These are phyloP conservation scores for Asterochloris erici DNA, from an alignment of 139 green algal species.

Conservation along the genomic window DNA sequence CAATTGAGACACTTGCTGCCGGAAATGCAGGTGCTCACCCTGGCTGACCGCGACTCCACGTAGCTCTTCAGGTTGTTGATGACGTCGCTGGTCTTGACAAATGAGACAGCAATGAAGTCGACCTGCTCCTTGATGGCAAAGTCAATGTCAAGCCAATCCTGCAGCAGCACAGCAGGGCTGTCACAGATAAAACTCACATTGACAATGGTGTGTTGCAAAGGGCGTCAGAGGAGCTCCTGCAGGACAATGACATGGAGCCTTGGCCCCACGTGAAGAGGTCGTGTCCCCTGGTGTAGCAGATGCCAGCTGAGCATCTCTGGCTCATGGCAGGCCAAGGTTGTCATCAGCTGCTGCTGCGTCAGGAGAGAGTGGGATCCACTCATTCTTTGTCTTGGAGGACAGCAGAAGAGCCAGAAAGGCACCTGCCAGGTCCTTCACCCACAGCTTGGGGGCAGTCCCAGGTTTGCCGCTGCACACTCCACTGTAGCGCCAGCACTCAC, in stretches of 20 bases:
- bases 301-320: too few species aligned
- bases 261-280: too few species aligned
- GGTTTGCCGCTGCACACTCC: not conserved
- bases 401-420: not conserved
- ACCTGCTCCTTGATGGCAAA: conserved; percentile 63
- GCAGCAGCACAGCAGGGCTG: not conserved
- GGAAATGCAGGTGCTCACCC: not conserved
- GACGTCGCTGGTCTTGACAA: conserved; percentile 78
- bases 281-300: too few species aligned
- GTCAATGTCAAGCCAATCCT: conserved; percentile 89
- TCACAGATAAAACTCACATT: too few species aligned
- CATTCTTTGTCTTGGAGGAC: not conserved
- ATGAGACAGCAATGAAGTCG: conserved; percentile 78
- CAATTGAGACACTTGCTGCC: not conserved
- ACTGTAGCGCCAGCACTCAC: not conserved
- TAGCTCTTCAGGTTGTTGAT: conserved; percentile 78
- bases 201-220: too few species aligned
- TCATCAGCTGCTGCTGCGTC: not conserved
- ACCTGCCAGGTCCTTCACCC: not conserved
- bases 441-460: not conserved
- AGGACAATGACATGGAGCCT: too few species aligned
- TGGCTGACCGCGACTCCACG: conserved; percentile 36
- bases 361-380: not conserved
- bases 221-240: too few species aligned
- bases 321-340: too few species aligned